Base-by-base conservation (phyloP, 106 monocot species). In the Dendrobium huoshanense region DNA sequence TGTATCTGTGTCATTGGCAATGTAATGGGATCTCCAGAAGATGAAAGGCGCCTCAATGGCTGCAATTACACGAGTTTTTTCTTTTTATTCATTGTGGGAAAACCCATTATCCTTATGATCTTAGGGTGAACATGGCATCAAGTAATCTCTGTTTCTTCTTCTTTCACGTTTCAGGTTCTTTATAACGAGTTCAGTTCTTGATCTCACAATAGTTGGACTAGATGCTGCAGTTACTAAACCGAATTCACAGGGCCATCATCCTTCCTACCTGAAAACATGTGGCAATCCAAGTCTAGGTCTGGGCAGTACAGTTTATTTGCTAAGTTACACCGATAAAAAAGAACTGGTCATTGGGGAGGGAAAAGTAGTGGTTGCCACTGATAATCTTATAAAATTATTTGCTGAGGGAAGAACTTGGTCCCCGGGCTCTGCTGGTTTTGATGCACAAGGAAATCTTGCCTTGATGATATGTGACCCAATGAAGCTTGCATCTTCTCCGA, bases 381-480 rank as follows among this genome's bases (percentile, higher is more conserved):
- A 99, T 79, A 99, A 93, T 79, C 95, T 99, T 25, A 88, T 99
- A 84, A 99, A 99, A 76, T 84, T 99, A 67, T 93, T 92, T 9
- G 86, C 89, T 3, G 87, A 94, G 80, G 91, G 89, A 9, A 19
- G 22, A 5, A 83, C 83, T 33, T 95, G 89, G 88, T 77, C 80
- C 55, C 92, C 95, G 24, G 98, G 98, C n/a, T 99, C 98, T 18
- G 95, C 98, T 70, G 98, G 98, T 22, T 99, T 99, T 80, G 98
- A 99, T 73, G 73, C 78, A 41, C 88, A 99, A 79, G 98, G 98
- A 22, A 99, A 95, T 81, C 87, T 95, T 24, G 92, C 98, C 49
- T 93, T 99, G 83, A 99, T 99, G 98, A 83, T 93, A 48, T 99
- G 98, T 84, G 95, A 99, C 85, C 98, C 98, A 55, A 95, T 99